Evolutionary conservation across 208 protist genomes (phyloP).

Genomic region (Leptomonas seymouri): DNA sequence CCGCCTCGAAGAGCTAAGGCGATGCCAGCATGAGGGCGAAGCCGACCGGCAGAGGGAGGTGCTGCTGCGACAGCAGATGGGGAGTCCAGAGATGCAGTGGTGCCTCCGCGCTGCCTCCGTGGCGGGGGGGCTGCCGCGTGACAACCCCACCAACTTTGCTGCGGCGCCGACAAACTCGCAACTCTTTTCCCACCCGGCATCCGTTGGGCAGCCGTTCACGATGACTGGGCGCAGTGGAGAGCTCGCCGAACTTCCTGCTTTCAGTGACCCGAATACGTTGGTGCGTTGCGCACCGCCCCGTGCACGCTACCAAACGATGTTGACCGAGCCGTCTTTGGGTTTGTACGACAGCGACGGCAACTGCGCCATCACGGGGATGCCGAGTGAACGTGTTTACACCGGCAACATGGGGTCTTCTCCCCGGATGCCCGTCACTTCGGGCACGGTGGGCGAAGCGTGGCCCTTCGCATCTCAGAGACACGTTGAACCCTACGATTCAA

Average conservation of each 20-base stretch:
- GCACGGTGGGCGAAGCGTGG: not conserved
- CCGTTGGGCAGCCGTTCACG: not conserved
- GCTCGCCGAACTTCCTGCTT: not conserved
- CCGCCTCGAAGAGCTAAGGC: conserved; percentile 14
- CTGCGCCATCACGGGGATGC: not conserved
- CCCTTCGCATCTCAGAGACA: conserved; percentile 4
- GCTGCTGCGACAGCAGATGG: conserved; percentile 7
- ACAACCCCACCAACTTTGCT: not conserved
- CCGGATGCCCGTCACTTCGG: not conserved
- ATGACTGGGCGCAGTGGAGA: not conserved
- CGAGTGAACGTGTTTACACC: conserved; percentile 10
- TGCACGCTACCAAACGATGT: not conserved
- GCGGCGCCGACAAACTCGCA: conserved; percentile 10
- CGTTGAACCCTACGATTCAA: conserved; percentile 2
- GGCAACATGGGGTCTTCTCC: conserved; percentile 11
- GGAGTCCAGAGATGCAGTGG: not conserved
- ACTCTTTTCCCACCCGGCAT: not conserved
- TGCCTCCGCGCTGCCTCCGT: conserved; percentile 1
- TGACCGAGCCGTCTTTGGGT: not conserved
- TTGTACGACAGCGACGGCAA: conserved; percentile 10
- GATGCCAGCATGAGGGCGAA: conserved; percentile 13
- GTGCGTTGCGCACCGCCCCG: not conserved
- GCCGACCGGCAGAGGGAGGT: conserved; percentile 10
- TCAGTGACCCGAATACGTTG: not conserved
- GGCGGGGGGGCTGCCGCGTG: not conserved